Percentiles rank a stretch among this genome's conserved stretches.
Evolutionary conservation across 2,329 filamentous ascomycete genomes (phyloP).

Genomic region (Microcyclosporella mali): DNA sequence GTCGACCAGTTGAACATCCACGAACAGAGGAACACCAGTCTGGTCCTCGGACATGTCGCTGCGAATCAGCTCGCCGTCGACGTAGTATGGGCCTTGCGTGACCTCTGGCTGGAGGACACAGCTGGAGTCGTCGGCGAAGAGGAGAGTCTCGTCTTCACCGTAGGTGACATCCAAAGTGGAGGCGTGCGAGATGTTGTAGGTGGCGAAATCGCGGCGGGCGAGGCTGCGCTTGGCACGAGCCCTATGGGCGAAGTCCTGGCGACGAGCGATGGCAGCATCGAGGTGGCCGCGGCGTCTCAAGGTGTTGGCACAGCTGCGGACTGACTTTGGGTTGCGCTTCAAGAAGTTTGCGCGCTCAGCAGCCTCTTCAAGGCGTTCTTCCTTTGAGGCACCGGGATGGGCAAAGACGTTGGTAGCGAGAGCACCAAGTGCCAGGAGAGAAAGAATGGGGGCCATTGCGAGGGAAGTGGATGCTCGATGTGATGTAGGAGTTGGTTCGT

Average conservation of each 20-base stretch:
- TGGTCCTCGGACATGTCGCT: slow-evolving; percentile 39
- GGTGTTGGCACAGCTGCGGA: slow-evolving; percentile 18
- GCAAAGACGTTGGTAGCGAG: slow-evolving; percentile 14
- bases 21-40: slow-evolving; percentile 35
- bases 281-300: slow-evolving; percentile 17
- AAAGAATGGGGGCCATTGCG: slow-evolving; percentile 13
- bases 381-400: slow-evolving; percentile 17
- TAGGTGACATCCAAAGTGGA: slow-evolving; percentile 13
- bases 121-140: slow-evolving; percentile 23
- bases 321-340: slow-evolving; percentile 15
- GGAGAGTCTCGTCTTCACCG: slow-evolving; percentile 19
- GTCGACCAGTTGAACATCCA: slow-evolving; percentile 43
- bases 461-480: too few species aligned
- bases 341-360: slow-evolving; percentile 19
- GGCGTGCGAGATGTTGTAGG: slow-evolving; percentile 22
- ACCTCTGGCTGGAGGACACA: slow-evolving; percentile 28
- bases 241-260: slow-evolving; percentile 17
- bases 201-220: slow-evolving; percentile 20
- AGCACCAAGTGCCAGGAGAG: slow-evolving; percentile 12
- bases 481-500: neutral
- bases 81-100: slow-evolving; percentile 23
- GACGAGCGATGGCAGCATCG: slow-evolving; percentile 18
- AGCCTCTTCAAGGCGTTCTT: slow-evolving; percentile 17
- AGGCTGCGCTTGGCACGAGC: slow-evolving; percentile 19
- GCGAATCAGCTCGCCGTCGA: slow-evolving; percentile 32